Base-by-base conservation (phyloP, 139 green algal genomes). In the Auxenochlorella protothecoides region DNA sequence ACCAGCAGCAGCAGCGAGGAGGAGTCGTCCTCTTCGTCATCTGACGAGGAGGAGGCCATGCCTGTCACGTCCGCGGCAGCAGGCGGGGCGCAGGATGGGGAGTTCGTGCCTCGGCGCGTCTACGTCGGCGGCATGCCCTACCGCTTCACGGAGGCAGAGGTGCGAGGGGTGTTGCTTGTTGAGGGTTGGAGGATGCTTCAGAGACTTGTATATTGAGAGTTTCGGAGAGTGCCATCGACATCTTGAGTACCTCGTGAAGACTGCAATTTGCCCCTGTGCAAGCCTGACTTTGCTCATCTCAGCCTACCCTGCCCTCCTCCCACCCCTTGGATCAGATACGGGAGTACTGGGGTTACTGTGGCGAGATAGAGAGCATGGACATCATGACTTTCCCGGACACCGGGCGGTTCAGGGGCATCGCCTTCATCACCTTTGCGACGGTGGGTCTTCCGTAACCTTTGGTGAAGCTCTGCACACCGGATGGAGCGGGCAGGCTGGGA, bases 81-180 rank as follows among this genome's bases (percentile, higher is more conserved):
- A 55, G 12, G 14, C 27, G 56, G 13, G 7, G 44, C 12, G 53
- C 1, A 70, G 16, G 72, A 72, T 5, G 63, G 10, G 16, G 78
- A 73, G 27, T 79, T 69, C 55, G 63, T 79, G 60, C 65, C 79
- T 15, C 56, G 75, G 0, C 76, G 89, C 72, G 82, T 97, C 54
- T 97, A 89, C 80, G 82, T 93, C 6, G 92, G 91, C 15, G 93
- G 93, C 63, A 91, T 98, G 83, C 92, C 92, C 3, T 97, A 93
- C 78, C 79, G 84, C 62, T 92, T 84, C 67, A 86, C 78, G 11
- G 87, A 90, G 66, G 73, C 76, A 3, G 65, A 83, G 54, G 66
- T 90, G 2, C 64, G 71, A n/a, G 53, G 0, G 59, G 53, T 27
- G 13, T 61, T 53, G 5, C 27, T 64, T 59, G 51, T 10, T 63